Base-by-base conservation (phyloP, 139 green algal genomes). In the Picochlorum sp. region DNA sequence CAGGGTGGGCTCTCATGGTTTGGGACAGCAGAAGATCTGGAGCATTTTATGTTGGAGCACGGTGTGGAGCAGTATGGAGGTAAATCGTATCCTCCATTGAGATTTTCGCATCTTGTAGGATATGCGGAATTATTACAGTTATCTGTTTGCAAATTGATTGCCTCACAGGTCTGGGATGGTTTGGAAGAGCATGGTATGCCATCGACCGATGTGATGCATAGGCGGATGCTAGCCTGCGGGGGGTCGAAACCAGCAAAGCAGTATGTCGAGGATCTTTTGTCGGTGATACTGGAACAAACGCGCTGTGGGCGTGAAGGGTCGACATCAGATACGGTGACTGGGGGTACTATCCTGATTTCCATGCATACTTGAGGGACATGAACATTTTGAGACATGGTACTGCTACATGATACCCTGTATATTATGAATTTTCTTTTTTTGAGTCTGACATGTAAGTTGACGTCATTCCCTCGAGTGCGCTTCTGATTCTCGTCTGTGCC, bases 91-190 rank as follows among this genome's bases (percentile, higher is more conserved):
- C 75, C 24, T 30, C 30, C 21, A 1, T 6, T 62, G 15, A 69
- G 88, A 3, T 86, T 95, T 45, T 66, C 64, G 9, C 88, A 95
- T 75, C 45, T 91, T 21, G 80, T 88, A 3, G 86, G 84, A 28
- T 95, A 95, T 54, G 88, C 81, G 73, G 21, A 70, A 71, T 41
- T 95, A 95, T 71, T 94, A 94, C 74, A 70, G 62, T 20, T 95
- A 95, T 67, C 58, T 89, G 4, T 92, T 88, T 54, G 85, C 86
- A 7, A 65, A 84, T 14, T 83, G 69, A 71, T 95, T 49, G 69
- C 85, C 1, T 69, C 81, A 1, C 49, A 69, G 5, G 50, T 92
- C 1, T 95, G 87, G 87, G 7, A 74, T 14, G 66, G 57, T 14
- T 15, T 16, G 49, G 7, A 16, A n/a, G 45, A 58, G 7, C 10